Evolutionary conservation across 371 early-diverging fungal species (phyloP), one percentile per base, ranked within the genome.

Genomic region (Lichtheimia ornata): DNA sequence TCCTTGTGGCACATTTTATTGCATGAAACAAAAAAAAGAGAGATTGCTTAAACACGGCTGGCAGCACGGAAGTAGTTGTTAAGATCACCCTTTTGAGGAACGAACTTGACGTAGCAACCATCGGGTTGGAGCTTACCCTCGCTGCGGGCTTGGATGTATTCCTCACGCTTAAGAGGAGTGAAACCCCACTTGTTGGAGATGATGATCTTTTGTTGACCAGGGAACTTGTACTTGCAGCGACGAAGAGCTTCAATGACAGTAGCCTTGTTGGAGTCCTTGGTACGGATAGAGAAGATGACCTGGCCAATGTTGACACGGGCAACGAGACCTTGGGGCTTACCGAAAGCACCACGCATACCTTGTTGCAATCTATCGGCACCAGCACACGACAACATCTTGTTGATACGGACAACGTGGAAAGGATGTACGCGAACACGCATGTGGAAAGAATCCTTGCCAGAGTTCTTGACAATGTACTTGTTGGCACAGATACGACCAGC

Each of bases 311-410:
- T 87, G 79, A 99, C 99, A 86, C 99, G 96, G 65, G 99, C 99
- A 65, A 95, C 99, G 64, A 91, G 87, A 77, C 99, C 99, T 68
- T 92, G 88, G 73, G 99, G 99, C 92, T 99, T 99, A 74, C 99
- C 99, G 81, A 91, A 99, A 73, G 99, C 99, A 83, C 99, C 99
- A 87, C 99, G 95, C 99, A 99, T 99, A 90, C 99, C 99, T 67
- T 95, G 95, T 88, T 99, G 99, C 74, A 99, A 92, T 86, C 99
- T 87, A 94, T 99, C 99, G 74, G 99, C 99, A 87, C 99, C 99
- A 75, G 99, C 99, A 85, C 99, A 99, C 68, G 99, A 99, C 92
- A 99, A 93, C 99, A 99, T 99, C 91, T 99, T 99, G 93, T 99
- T 99, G 93, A 99, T 99, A 81, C 99, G 97, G 71, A 99, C 84